These are phyloP conservation scores for Irpex sp. DNA, from an alignment of 1,284 basidiomycete genomes.

Conservation along the genomic window DNA sequence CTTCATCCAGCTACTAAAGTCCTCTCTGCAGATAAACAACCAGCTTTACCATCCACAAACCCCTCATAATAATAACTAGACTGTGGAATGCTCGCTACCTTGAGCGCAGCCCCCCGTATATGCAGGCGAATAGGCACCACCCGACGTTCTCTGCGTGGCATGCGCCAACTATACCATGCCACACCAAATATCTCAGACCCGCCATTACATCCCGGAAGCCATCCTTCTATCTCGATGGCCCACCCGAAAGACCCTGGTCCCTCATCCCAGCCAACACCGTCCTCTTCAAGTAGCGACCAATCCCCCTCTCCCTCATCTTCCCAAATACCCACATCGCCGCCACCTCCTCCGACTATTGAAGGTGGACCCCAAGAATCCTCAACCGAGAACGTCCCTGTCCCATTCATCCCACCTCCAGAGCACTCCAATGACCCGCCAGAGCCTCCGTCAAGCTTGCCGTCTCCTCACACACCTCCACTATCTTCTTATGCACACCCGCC, in stretches of 20 bases:
- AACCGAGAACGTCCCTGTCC: background rate
- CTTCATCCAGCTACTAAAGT: too few relatives aligned
- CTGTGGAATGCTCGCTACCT: constrained; percentile 1
- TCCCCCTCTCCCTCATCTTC: background rate
- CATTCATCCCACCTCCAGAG: constrained; percentile 15
- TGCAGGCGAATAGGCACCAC: background rate
- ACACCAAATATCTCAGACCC: constrained; percentile 23
- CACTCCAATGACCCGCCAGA: constrained; percentile 17
- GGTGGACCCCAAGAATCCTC: background rate
- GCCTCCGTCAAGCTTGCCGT: constrained; percentile 18
- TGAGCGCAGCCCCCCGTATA: background rate
- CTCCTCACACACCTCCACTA: constrained; percentile 14
- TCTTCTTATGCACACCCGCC: constrained; percentile 31
- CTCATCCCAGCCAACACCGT: constrained; percentile 7
- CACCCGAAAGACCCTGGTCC: constrained; percentile 28
- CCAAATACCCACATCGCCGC: constrained; percentile 1
- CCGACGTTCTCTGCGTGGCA: background rate
- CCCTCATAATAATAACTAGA: too few relatives aligned
- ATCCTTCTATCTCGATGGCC: constrained; percentile 23
- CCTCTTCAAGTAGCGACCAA: constrained; percentile 3
- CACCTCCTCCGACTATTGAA: background rate
- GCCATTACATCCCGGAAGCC: constrained; percentile 7
- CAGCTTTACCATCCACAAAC: too few relatives aligned
- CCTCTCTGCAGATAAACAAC: too few relatives aligned
- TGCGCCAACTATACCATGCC: background rate